Evolutionary conservation across 2,329 filamentous ascomycete species (phyloP), one percentile per base, ranked within the genome.

Genomic region (Myriosclerotinia duriaeana): DNA sequence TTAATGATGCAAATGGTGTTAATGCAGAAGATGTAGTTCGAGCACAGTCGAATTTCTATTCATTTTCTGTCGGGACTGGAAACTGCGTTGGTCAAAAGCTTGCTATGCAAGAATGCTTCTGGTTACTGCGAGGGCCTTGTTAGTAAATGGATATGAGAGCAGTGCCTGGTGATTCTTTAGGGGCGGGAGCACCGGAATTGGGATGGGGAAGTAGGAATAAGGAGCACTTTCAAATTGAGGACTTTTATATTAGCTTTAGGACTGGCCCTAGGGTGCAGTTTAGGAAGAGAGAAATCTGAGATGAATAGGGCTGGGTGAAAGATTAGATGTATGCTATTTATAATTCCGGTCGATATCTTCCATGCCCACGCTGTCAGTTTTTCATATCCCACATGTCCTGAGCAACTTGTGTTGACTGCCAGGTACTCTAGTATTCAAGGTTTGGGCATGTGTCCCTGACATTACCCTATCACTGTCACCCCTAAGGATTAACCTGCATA

Each of bases 161-260:
- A 46, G 64, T 60, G 54, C 69, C 67, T 58, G 70, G 67, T 52
- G 68, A 38, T 12, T 84, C 85, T 69, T 81, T 82, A 2, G 83
- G 81, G 14, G 82, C 85, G 78, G 84, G 84, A 7, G 77, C 77
- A 53, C 71, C 75, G 4, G 79, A 78, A 40, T 75, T 80, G 7
- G 83, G 60, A 54, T 52, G 34, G 53, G 30, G 53, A 15, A n/a
- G 9, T 15, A 56, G 15, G 22, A 22, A 55, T 20, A 55, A 44
- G 38, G 42, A 30, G 17, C 8, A 59, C 17, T 42, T 44, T 4
- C 14, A 42, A 20, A 20, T 30, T 17, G 17, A 30, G 30, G 38
- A 44, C 6, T 26, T n/a, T 44, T 44, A 26, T 11, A 4, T 17
- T 30, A n/a, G 14, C 22, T 42, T 59, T 17, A 42, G 55, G 44